phyloP scores from a whole-genome alignment of 768 basidiomycete genomes.

The Pleurotus cornucopiae region DNA sequence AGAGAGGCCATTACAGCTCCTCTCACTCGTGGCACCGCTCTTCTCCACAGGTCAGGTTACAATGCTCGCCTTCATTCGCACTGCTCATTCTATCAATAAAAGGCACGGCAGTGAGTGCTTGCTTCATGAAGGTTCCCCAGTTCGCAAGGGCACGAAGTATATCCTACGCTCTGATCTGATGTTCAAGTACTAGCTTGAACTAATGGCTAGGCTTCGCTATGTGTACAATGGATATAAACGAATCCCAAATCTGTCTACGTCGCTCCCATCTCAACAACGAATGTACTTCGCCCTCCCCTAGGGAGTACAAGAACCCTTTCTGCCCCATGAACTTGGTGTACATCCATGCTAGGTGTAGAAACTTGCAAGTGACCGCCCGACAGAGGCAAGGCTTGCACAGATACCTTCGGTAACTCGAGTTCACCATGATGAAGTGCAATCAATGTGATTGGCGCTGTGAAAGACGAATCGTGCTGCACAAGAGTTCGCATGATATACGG shows the following conservation, averaged over 20 bases:
- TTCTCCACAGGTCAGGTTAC: constrained; percentile 53
- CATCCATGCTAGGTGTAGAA: constrained; percentile 61
- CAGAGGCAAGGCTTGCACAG: constrained; percentile 56
- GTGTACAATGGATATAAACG: background rate
- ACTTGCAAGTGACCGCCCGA: constrained; percentile 48
- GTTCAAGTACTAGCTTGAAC: constrained; percentile 41
- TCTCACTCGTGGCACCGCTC: constrained; percentile 56
- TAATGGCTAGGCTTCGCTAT: too few species aligned
- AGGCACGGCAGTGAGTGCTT: constrained; percentile 73
- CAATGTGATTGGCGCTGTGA: constrained; percentile 65
- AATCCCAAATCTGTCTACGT: background rate
- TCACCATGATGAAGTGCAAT: constrained; percentile 85
- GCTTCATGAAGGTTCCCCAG: constrained; percentile 67
- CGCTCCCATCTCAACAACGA: constrained; percentile 69
- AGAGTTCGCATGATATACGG: background rate
- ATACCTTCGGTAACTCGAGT: constrained; percentile 70
- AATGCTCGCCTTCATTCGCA: background rate
- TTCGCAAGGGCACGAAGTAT: constrained; percentile 63
- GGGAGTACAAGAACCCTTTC: constrained; percentile 80
- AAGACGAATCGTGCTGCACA: constrained; percentile 55
- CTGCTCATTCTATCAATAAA: background rate
- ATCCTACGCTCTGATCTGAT: constrained; percentile 70
- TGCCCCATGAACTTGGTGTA: constrained; percentile 82
- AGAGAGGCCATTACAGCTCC: constrained; percentile 47
- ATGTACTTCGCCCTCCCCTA: constrained; percentile 76